phyloP scores from a whole-genome alignment of 352 stramenopile genomes.

The Phytophthora litchii region DNA sequence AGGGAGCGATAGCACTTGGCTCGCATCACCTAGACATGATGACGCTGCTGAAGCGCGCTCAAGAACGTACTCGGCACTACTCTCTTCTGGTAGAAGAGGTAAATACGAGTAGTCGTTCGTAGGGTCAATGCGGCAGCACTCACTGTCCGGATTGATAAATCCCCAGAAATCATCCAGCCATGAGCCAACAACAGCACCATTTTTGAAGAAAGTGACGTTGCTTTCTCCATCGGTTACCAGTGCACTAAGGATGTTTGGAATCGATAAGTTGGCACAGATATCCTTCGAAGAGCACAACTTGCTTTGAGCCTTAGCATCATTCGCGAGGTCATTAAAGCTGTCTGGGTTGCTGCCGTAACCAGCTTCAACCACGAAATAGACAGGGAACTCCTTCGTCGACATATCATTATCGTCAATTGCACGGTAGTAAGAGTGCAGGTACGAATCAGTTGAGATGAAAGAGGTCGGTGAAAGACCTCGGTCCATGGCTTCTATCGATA shows the following conservation, averaged over 20 bases:
- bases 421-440: constrained; percentile 60
- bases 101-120: constrained; percentile 47
- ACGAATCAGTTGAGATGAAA: constrained; percentile 63
- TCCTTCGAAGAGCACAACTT: constrained; percentile 70
- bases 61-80: constrained; percentile 18
- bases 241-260: constrained; percentile 64
- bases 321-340: constrained; percentile 32
- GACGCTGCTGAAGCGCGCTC: constrained; percentile 26
- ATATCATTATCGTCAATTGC: constrained; percentile 53
- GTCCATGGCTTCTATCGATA: constrained; percentile 54
- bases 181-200: constrained; percentile 50
- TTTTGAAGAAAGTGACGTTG: constrained; percentile 54
- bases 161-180: constrained; percentile 83
- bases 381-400: constrained; percentile 42
- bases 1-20: constrained; percentile 44
- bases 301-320: constrained; percentile 36
- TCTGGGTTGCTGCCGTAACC: constrained; percentile 59
- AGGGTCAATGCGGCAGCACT: constrained; percentile 67
- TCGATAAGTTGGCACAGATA: constrained; percentile 58
- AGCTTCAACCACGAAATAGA: constrained; percentile 79
- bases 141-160: constrained; percentile 62
- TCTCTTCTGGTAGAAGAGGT: constrained; percentile 43
- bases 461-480: constrained; percentile 59
- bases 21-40: constrained; percentile 49
- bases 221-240: constrained; percentile 42